Conservation (phyloP, 352 stramenopile genomes). For the Globisporangium nunn region DNA sequence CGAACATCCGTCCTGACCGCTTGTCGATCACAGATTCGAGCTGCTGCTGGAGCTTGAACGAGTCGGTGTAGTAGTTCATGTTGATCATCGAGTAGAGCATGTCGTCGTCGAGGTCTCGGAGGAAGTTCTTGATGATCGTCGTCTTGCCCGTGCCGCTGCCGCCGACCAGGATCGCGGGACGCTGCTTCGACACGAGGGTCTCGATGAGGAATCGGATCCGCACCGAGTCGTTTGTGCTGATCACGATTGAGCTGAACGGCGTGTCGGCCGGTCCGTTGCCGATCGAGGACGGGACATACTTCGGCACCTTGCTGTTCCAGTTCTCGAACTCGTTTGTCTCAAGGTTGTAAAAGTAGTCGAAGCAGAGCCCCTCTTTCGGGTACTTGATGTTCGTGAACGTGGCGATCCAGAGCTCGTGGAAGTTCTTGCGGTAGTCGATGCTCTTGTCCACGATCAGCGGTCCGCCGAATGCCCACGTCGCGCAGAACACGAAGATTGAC, state of each 20-base stretch:
- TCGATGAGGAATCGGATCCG: slow-evolving; percentile 93
- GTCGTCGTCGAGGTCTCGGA: slow-evolving; percentile 86
- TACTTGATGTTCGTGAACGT: slow-evolving; percentile 88
- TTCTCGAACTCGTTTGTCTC: slow-evolving; percentile 89
- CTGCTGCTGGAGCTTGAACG: slow-evolving; percentile 92
- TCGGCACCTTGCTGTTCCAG: slow-evolving; percentile 91
- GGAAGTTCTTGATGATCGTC: slow-evolving; percentile 95
- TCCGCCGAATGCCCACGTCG: slow-evolving; percentile 95
- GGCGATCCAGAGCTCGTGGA: slow-evolving; percentile 78
- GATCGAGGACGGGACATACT: slow-evolving; percentile 88
- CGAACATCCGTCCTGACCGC: slow-evolving; percentile 92
- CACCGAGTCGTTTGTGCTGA: slow-evolving; percentile 94
- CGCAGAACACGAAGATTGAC: slow-evolving; percentile 94
- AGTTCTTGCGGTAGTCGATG: slow-evolving; percentile 87
- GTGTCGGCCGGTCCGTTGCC: slow-evolving; percentile 90
- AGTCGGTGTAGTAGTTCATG: slow-evolving; percentile 97
- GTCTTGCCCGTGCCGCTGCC: slow-evolving; percentile 96
- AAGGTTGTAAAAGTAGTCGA: slow-evolving; percentile 97
- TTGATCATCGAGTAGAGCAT: slow-evolving; percentile 96
- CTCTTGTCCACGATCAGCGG: slow-evolving; percentile 92
- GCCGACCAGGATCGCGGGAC: slow-evolving; percentile 93
- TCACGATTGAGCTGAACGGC: slow-evolving; percentile 95
- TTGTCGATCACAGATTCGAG: slow-evolving; percentile 97
- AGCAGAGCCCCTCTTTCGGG: slow-evolving; percentile 93
- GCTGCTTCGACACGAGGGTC: slow-evolving; percentile 90